Evolutionary conservation across 257 asterid genomes (phyloP), one percentile per base, ranked within the genome.

Genomic region (Penstemon newberryi): DNA sequence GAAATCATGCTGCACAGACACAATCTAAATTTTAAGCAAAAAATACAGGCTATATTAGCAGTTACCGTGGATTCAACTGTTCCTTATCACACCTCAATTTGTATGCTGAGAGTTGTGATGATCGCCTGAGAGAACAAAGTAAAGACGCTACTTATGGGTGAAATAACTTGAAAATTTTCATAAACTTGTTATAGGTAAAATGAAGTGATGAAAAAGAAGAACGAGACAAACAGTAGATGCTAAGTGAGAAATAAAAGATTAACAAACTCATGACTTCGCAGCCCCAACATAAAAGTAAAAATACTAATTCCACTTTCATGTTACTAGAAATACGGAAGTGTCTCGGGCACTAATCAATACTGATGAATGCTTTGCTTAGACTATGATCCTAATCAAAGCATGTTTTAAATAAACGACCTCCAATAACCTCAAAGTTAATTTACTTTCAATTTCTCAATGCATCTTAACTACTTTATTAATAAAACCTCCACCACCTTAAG

Each of bases 51-150:
- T 40, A 47, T 13, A 7, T 8, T 46, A 37, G 33, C 51, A 58
- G 56, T 76, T 80, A 83, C 87, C 87, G 73, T 56, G 85, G 60
- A 76, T 82, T 85, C 57, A 85, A 54, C 8, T 52, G 77, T 63
- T 85, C 90, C 75, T 84, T 94, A 49, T 91, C 97, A 72, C 99
- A 94, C 89, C 80, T 84, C 87, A 86, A 82, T 75, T 85, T 86
- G 86, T 80, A 94, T 8, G 89, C 82, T 58, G 78, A 68, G 65
- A 84, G 80, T 38, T 82, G 96, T 52, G 80, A 79, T 25, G 91
- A 72, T 59, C 97, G 88, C 81, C 99, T 94, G 82, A 74, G 75
- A 72, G 50, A 55, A 77, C 58, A 63, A 65, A 47, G 70, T 63
- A 66, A 77, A 44, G 52, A 71, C 40, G 52, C 54, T 12, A 67